A percentile compares a stretch with the other conserved stretches of the same genome.
Conservation (phyloP, 192 early-diverging fungal species). For the Dissophora ornata region DNA sequence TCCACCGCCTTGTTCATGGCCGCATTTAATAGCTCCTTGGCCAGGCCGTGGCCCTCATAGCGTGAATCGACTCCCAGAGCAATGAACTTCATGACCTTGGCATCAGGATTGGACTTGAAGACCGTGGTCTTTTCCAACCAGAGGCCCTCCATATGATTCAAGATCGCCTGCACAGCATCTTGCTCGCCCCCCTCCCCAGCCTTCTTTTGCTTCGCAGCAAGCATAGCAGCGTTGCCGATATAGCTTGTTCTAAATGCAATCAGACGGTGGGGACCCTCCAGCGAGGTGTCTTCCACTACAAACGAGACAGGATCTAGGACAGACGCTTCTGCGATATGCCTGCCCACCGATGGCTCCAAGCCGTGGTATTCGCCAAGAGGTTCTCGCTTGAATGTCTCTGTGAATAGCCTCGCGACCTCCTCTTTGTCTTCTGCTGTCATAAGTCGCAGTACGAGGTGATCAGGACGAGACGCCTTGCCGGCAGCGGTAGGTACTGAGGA, state of each 20-base stretch:
- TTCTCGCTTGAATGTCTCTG: constrained; percentile 37
- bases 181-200: not conserved
- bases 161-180: constrained; percentile 21
- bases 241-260: constrained; percentile 45
- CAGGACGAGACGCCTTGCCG: constrained; percentile 8
- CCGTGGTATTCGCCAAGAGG: constrained; percentile 34
- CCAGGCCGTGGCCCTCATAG: constrained; percentile 36
- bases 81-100: constrained; percentile 54
- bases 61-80: constrained; percentile 27
- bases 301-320: constrained; percentile 44
- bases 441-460: constrained; percentile 24
- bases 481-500: not conserved
- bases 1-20: constrained; percentile 33
- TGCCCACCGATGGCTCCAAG: constrained; percentile 4
- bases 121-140: constrained; percentile 30
- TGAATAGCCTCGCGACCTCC: constrained; percentile 33
- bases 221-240: not conserved
- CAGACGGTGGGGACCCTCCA: constrained; percentile 15
- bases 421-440: constrained; percentile 33
- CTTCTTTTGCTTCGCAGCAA: constrained; percentile 1
- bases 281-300: constrained; percentile 36
- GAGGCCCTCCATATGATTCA: constrained; percentile 22
- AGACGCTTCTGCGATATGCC: not conserved
- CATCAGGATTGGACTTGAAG: constrained; percentile 23
- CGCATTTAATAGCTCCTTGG: constrained; percentile 34